phyloP scores from a whole-genome alignment of 805 yeast genomes.

The Lipomyces chichibuensis region DNA sequence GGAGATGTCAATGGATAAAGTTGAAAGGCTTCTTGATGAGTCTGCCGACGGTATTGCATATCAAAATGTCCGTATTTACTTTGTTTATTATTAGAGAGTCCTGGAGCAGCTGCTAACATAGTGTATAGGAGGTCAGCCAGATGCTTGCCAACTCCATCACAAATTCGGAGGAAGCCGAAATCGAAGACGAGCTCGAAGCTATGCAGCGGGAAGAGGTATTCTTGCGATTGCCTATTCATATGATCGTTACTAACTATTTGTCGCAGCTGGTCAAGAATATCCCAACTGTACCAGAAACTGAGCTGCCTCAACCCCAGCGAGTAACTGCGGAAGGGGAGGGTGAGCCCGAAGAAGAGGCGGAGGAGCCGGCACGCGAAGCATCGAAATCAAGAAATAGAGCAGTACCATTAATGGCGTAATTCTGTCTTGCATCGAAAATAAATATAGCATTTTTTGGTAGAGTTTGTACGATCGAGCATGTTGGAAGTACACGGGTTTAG shows the following conservation, averaged over 20 bases:
- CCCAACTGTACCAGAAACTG: constrained; percentile 20
- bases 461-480: not conserved
- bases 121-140: constrained; percentile 44
- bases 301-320: constrained; percentile 14
- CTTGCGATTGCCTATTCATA: constrained; percentile 30
- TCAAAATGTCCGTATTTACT: constrained; percentile 56
- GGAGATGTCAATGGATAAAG: constrained; percentile 75
- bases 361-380: constrained; percentile 6
- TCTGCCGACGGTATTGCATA: constrained; percentile 77
- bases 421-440: not conserved
- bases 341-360: constrained; percentile 35
- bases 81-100: constrained; percentile 9
- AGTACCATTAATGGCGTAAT: constrained; percentile 1
- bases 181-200: constrained; percentile 40
- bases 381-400: not conserved
- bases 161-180: constrained; percentile 45
- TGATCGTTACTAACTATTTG: constrained; percentile 2
- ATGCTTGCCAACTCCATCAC: constrained; percentile 47
- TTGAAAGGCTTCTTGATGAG: constrained; percentile 83
- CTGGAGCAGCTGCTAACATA: not conserved
- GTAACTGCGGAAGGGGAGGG: constrained; percentile 37
- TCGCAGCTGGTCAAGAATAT: constrained; percentile 22
- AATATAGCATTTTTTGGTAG: not conserved
- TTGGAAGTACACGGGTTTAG: not conserved
- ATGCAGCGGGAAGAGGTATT: constrained; percentile 41